Evolutionary conservation across 2,329 filamentous ascomycete genomes (phyloP).

Genomic region (Trichoderma arundinaceum): DNA sequence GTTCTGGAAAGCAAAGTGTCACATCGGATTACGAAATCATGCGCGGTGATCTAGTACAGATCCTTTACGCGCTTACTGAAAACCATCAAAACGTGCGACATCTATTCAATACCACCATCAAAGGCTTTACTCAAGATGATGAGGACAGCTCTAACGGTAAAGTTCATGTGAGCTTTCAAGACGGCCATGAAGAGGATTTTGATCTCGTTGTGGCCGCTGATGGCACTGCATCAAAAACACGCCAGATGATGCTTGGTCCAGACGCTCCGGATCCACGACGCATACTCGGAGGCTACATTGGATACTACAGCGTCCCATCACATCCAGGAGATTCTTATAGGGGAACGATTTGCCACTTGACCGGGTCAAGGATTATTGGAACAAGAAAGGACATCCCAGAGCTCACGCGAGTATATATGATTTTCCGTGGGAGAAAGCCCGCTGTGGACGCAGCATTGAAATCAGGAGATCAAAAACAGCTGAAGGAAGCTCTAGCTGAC

Average conservation of each 20-base stretch:
- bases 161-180: constrained; percentile 2
- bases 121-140: constrained; percentile 6
- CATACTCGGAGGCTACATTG: background rate
- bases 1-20: constrained; percentile 6
- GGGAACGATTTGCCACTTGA: constrained; percentile 12
- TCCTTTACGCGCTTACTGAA: constrained; percentile 16
- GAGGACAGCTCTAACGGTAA: constrained; percentile 1
- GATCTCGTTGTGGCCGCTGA: constrained; percentile 4
- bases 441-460: background rate
- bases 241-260: constrained; percentile 11
- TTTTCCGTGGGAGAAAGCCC: background rate
- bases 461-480: background rate
- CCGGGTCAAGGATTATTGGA: background rate
- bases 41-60: constrained; percentile 7
- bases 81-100: constrained; percentile 7
- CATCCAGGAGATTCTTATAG: constrained; percentile 1
- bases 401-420: constrained; percentile 24
- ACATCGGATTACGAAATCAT: constrained; percentile 21
- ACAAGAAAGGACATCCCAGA: constrained; percentile 3
- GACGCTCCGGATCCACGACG: constrained; percentile 10
- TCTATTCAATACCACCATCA: constrained; percentile 17
- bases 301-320: constrained; percentile 7
- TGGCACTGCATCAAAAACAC: constrained; percentile 6
- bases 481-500: constrained; percentile 9
- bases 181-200: constrained; percentile 10